These are phyloP conservation scores for Eremochloa ophiuroides DNA, from an alignment of 176 grass and related monocot species.

Conservation along the genomic window DNA sequence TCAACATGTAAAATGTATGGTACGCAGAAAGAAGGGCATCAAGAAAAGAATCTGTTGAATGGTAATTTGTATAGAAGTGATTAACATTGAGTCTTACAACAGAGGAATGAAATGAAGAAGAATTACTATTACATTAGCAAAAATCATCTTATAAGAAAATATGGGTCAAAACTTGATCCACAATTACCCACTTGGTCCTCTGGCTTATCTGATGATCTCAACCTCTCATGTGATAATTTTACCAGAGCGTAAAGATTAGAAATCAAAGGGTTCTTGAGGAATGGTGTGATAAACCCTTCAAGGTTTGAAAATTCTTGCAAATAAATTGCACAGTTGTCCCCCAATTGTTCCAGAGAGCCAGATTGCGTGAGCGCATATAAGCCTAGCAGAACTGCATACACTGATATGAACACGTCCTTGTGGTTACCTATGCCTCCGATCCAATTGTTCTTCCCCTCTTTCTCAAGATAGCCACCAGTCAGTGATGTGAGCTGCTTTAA, in stretches of 20 bases:
- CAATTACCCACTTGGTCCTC: constrained; percentile 8
- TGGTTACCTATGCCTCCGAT: constrained; percentile 93
- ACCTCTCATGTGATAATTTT: constrained; percentile 37
- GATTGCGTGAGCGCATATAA: constrained; percentile 51
- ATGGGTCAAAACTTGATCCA: constrained; percentile 65
- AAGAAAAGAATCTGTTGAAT: background rate
- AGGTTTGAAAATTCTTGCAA: constrained; percentile 50
- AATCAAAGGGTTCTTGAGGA: constrained; percentile 92
- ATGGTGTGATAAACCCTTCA: constrained; percentile 47
- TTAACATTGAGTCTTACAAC: constrained; percentile 17
- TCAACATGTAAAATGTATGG: background rate
- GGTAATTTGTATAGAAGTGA: constrained; percentile 8
- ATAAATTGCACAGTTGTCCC: constrained; percentile 29
- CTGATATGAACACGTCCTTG: constrained; percentile 77
- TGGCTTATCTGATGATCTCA: background rate
- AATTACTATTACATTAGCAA: constrained; percentile 15
- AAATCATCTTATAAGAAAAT: constrained; percentile 86
- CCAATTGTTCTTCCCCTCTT: constrained; percentile 62
- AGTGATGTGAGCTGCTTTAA: constrained; percentile 56
- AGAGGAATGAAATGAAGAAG: constrained; percentile 10
- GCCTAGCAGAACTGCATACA: constrained; percentile 77
- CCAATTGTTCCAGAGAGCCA: constrained; percentile 12
- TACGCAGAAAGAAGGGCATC: background rate
- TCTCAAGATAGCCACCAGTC: constrained; percentile 56
- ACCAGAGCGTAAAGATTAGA: constrained; percentile 61